Conservation (phyloP, 768 basidiomycete genomes). For the Calocybe cyanea region DNA sequence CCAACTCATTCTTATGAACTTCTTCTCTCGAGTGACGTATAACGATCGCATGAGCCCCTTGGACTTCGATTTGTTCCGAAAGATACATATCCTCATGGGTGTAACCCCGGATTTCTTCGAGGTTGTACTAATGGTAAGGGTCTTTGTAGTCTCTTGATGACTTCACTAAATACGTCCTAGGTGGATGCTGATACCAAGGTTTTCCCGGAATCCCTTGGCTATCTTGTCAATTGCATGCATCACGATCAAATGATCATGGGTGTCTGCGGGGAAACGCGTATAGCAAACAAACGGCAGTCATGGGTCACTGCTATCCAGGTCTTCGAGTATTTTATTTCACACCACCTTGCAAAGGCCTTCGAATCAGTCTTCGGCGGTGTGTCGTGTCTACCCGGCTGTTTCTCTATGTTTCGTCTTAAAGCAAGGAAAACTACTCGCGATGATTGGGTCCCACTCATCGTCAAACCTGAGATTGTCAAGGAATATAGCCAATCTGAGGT, state of each 20-base stretch:
- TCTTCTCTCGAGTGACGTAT: slow-evolving; percentile 98
- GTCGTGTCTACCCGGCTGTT: slow-evolving; percentile 98
- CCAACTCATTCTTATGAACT: slow-evolving; percentile 99
- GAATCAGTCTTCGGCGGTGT: slow-evolving; percentile 99
- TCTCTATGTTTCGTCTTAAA: slow-evolving; percentile 99
- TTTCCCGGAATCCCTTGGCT: slow-evolving; percentile 82
- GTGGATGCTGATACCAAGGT: slow-evolving; percentile 99
- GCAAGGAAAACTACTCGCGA: slow-evolving; percentile 84
- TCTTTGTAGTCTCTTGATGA: not conserved
- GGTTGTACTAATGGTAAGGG: slow-evolving; percentile 89
- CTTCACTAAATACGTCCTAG: slow-evolving; percentile 37
- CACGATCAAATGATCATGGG: slow-evolving; percentile 99
- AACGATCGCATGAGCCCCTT: slow-evolving; percentile 98
- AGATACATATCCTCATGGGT: slow-evolving; percentile 95
- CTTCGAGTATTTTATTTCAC: slow-evolving; percentile 98
- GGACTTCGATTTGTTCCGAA: slow-evolving; percentile 97
- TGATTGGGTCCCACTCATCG: slow-evolving; percentile 96
- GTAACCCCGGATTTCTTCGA: slow-evolving; percentile 99
- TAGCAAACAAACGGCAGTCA: slow-evolving; percentile 96
- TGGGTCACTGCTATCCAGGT: slow-evolving; percentile 99
- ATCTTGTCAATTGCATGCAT: slow-evolving; percentile 97
- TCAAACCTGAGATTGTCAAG: slow-evolving; percentile 95
- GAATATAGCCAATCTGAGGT: slow-evolving; percentile 96
- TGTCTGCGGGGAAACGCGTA: slow-evolving; percentile 96
- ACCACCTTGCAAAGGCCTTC: slow-evolving; percentile 97